A percentile compares a stretch with the other conserved stretches of the same genome.
Evolutionary conservation across 768 basidiomycete genomes (phyloP).

Genomic region (Russula brevipes): DNA sequence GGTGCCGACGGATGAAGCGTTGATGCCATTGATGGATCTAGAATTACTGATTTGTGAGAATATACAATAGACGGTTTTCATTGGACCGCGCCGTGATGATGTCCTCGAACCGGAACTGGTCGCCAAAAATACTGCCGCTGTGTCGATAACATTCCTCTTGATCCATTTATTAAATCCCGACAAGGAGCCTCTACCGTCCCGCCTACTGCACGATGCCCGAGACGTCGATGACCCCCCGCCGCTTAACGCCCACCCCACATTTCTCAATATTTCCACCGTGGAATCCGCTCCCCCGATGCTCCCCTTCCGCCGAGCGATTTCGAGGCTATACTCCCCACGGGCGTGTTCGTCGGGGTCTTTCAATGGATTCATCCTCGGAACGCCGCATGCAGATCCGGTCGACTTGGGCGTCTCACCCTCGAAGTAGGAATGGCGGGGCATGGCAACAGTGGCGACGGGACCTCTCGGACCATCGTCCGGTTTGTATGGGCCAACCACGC

Average conservation of each 20-base stretch:
- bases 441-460: slow-evolving; percentile 66
- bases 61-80: too few species aligned
- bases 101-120: too few species aligned
- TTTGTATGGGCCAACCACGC: slow-evolving; percentile 86
- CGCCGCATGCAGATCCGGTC: slow-evolving; percentile 82
- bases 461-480: slow-evolving; percentile 78
- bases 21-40: too few species aligned
- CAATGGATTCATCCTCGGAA: slow-evolving; percentile 78
- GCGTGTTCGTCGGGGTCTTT: slow-evolving; percentile 89
- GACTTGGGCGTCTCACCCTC: slow-evolving; percentile 82
- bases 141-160: slow-evolving; percentile 78
- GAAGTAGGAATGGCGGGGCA: slow-evolving; percentile 68
- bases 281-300: slow-evolving; percentile 27
- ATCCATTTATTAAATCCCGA: slow-evolving; percentile 94
- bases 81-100: too few species aligned
- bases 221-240: slow-evolving; percentile 42
- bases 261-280: slow-evolving; percentile 31
- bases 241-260: slow-evolving; percentile 36
- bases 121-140: too few species aligned
- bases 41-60: too few species aligned
- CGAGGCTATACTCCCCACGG: slow-evolving; percentile 73
- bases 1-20: slow-evolving; percentile 15
- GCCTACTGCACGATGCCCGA: slow-evolving; percentile 82
- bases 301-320: slow-evolving; percentile 73
- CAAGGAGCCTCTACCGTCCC: slow-evolving; percentile 92